A percentile compares a stretch with the other conserved stretches of the same genome.
phyloP scores from a whole-genome alignment of 768 basidiomycete species.

The Thelephora aurantiotincta region DNA sequence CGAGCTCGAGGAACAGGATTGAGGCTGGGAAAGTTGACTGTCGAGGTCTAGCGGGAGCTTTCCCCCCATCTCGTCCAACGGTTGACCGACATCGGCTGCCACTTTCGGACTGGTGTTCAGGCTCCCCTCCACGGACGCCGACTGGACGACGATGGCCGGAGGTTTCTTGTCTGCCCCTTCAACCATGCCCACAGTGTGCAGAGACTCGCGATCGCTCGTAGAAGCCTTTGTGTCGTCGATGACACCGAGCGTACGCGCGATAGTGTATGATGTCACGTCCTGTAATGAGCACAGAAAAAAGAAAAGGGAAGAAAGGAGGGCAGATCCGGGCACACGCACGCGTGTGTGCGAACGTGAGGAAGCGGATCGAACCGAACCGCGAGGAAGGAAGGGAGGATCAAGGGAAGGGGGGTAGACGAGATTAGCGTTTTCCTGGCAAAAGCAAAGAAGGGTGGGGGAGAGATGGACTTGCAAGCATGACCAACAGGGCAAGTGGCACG shows the following conservation, averaged over 20 bases:
- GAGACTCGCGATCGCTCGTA: conserved; percentile 37
- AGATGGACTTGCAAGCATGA: conserved; percentile 41
- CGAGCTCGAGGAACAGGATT: conserved; percentile 37
- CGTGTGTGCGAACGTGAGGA: neutral
- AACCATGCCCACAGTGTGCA: neutral
- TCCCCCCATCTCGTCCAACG: conserved; percentile 2
- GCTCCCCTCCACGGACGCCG: conserved; percentile 1
- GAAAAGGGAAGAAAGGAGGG: conserved; percentile 1
- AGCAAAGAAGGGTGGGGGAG: neutral
- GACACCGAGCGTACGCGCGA: conserved; percentile 70
- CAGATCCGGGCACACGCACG: neutral
- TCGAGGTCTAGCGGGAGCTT: neutral
- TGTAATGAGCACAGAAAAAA: conserved; percentile 16
- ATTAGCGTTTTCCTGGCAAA: conserved; percentile 1
- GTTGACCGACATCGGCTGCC: neutral
- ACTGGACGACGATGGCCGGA: conserved; percentile 6
- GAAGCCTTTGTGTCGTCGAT: conserved; percentile 64
- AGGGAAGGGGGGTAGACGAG: conserved; percentile 1
- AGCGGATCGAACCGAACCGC: too few species aligned
- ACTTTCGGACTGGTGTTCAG: neutral
- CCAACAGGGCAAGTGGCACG: conserved; percentile 40
- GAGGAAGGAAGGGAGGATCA: conserved; percentile 2
- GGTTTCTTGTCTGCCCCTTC: neutral
- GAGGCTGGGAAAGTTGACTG: neutral
- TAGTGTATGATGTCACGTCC: conserved; percentile 73